Conservation (phyloP, 257 asterid genomes). For the Capsicum pubescens region DNA sequence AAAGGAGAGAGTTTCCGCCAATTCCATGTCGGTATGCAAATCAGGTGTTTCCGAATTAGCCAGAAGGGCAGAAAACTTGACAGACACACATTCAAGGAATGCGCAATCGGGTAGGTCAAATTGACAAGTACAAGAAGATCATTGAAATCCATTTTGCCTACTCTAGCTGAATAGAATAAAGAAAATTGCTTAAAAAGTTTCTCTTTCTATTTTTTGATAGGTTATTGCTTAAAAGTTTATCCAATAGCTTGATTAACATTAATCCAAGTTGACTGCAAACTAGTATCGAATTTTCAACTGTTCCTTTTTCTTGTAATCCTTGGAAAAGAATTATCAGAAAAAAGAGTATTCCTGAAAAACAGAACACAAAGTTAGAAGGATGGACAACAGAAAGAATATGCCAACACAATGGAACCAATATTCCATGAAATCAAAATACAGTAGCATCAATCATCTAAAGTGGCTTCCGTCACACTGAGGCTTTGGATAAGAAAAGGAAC, state of each 20-base stretch:
- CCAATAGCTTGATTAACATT: conserved; percentile 21
- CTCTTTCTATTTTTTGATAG: background rate
- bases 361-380: conserved; percentile 12
- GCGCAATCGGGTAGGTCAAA: background rate
- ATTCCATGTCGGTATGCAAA: background rate
- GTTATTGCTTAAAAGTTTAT: background rate
- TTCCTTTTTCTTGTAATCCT: conserved; percentile 20
- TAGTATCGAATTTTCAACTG: background rate
- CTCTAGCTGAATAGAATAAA: conserved; percentile 26
- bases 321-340: conserved; percentile 15
- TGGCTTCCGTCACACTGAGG: background rate
- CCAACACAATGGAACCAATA: conserved; percentile 3
- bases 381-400: conserved; percentile 9
- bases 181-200: background rate
- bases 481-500: background rate
- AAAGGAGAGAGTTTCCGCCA: conserved; percentile 6
- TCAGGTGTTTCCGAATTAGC: background rate
- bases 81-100: conserved; percentile 1
- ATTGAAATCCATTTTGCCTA: conserved; percentile 15
- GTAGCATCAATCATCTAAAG: background rate
- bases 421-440: conserved; percentile 25
- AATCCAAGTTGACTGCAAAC: conserved; percentile 18
- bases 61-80: conserved; percentile 12
- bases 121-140: background rate
- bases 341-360: conserved; percentile 25